Conservation (phyloP, 2,329 filamentous ascomycete species). For the Ophiosphaerella herpotricha region DNA sequence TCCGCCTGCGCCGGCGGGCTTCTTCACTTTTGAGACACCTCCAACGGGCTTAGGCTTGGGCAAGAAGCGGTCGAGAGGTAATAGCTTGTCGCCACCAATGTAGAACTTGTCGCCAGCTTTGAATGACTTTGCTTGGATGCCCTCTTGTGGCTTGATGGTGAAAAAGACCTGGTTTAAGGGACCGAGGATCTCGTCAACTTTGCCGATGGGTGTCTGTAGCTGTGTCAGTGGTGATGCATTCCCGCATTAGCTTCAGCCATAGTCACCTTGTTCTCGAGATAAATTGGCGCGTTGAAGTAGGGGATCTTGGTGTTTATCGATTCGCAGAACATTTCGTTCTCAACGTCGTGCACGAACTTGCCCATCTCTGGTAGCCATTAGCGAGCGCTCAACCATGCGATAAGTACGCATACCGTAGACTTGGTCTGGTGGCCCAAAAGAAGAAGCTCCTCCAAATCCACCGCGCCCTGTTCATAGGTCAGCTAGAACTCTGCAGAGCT, state of each 20-base stretch:
- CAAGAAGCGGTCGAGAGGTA: conserved; percentile 90
- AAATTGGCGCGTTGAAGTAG: conserved; percentile 99
- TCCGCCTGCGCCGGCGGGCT: conserved; percentile 63
- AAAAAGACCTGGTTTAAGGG: conserved; percentile 98
- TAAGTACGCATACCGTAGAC: conserved; percentile 46
- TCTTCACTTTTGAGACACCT: conserved; percentile 72
- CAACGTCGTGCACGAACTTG: conserved; percentile 88
- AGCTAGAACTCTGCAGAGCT: conserved; percentile 33
- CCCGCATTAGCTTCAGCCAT: neutral
- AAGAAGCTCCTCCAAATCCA: conserved; percentile 41
- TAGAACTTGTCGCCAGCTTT: conserved; percentile 97
- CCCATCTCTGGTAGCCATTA: conserved; percentile 74
- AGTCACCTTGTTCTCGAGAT: conserved; percentile 91
- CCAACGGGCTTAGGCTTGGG: conserved; percentile 83
- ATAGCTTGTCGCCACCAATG: conserved; percentile 90
- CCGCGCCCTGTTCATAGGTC: conserved; percentile 42
- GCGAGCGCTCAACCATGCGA: neutral
- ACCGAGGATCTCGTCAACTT: conserved; percentile 96
- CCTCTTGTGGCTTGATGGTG: conserved; percentile 95
- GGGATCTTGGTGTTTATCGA: conserved; percentile 94
- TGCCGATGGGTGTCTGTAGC: conserved; percentile 78
- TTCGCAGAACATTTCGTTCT: conserved; percentile 97
- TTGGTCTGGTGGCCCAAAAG: conserved; percentile 51
- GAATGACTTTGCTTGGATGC: conserved; percentile 93
- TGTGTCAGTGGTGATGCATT: conserved; percentile 22